A percentile compares a stretch with the other conserved stretches of the same genome.
phyloP scores from a whole-genome alignment of 2,329 filamentous ascomycete genomes.

The Onygenales sp. region DNA sequence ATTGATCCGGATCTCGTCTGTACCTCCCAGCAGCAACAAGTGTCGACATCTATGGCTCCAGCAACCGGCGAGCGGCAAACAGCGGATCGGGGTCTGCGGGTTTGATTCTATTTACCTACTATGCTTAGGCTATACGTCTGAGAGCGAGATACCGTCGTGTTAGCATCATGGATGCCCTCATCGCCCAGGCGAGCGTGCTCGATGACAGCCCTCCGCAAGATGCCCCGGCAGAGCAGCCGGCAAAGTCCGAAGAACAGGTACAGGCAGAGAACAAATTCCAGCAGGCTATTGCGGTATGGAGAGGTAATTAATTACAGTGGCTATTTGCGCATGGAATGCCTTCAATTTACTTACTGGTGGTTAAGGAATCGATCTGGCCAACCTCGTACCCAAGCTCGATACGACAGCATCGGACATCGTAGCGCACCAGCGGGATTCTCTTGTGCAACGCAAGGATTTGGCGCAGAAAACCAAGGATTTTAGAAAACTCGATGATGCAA shows the following conservation, averaged over 20 bases:
- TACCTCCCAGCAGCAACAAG: background rate
- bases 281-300: slow-evolving; percentile 89
- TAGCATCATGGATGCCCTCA: slow-evolving; percentile 33
- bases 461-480: slow-evolving; percentile 99
- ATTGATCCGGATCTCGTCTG: slow-evolving; percentile 5
- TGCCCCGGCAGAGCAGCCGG: slow-evolving; percentile 18
- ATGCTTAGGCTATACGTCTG: slow-evolving; percentile 7
- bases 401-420: slow-evolving; percentile 93
- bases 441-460: slow-evolving; percentile 89
- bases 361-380: slow-evolving; percentile 75
- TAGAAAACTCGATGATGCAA: slow-evolving; percentile 79
- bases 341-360: slow-evolving; percentile 4
- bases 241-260: slow-evolving; percentile 22
- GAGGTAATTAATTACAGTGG: slow-evolving; percentile 52
- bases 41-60: background rate
- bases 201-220: slow-evolving; percentile 17
- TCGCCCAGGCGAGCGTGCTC: slow-evolving; percentile 30
- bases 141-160: background rate
- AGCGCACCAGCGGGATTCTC: slow-evolving; percentile 84
- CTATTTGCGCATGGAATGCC: background rate
- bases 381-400: slow-evolving; percentile 76
- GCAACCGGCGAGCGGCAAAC: background rate
- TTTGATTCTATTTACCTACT: background rate
- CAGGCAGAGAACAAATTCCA: slow-evolving; percentile 88
- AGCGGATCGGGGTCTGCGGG: background rate